phyloP scores from a whole-genome alignment of 257 asterid species.

The Petrea volubilis region DNA sequence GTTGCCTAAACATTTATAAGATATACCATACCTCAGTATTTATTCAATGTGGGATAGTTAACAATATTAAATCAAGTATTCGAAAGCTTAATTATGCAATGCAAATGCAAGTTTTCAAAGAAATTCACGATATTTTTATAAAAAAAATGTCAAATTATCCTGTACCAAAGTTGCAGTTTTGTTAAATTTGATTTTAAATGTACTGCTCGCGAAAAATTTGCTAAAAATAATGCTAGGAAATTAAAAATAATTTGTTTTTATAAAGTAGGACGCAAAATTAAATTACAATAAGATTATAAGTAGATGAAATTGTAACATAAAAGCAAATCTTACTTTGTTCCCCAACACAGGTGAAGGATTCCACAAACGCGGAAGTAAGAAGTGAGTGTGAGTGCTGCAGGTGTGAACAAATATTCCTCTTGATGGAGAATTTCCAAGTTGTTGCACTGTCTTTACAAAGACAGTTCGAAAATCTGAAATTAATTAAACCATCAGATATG shows the following conservation, averaged over 20 bases:
- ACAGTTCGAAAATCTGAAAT: slow-evolving; percentile 10
- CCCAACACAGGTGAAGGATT: not conserved
- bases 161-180: too few species aligned
- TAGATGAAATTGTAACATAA: not conserved
- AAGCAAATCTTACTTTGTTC: not conserved
- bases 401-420: slow-evolving; percentile 21
- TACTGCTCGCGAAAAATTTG: not conserved
- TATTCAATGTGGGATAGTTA: too few species aligned
- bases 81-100: too few species aligned
- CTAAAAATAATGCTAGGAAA: too few species aligned
- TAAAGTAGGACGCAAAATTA: not conserved
- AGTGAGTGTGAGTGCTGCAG: slow-evolving; percentile 11
- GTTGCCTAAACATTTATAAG: too few species aligned
- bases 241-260: not conserved
- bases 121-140: not conserved
- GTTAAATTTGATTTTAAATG: not conserved
- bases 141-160: not conserved
- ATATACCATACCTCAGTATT: too few species aligned
- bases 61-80: too few species aligned
- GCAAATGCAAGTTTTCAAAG: not conserved
- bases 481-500: too few species aligned
- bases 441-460: slow-evolving; percentile 6
- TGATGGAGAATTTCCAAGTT: not conserved
- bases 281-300: not conserved
- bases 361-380: not conserved